Base-by-base conservation (phyloP, 1,284 basidiomycete species). In the Exobasidium cylindrosporum region DNA sequence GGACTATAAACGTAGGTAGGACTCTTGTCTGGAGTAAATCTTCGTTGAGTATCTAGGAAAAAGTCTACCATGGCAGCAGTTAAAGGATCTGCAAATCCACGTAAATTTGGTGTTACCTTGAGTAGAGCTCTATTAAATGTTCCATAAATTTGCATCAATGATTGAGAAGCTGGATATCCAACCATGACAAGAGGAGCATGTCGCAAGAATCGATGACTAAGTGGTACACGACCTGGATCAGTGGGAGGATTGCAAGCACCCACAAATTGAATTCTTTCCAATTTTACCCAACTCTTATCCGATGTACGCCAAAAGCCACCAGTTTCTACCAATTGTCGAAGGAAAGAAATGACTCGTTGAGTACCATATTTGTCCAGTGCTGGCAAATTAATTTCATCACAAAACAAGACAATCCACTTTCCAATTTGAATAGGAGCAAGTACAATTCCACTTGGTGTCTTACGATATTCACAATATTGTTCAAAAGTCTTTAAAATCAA, bases 111-210 rank as follows among this genome's bases (percentile, higher is more conserved):
- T 5, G 96, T 85, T 61, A 97, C 92, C 82, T 98, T 99, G 78
- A 99, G 88, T 32, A 95, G 84, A 14, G 93, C 96, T 58, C 96
- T 88, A 77, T 92, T 94, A 83, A 98, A 98, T n/a, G 95, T 98
- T 21, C 93, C 92, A 81, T 98, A 99, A 72, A 99, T 98, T 80
- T 98, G 97, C 76, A 94, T 96, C 78, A 99, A 85, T 7, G 96
- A 98, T 13, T 94, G 84, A 81, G 96, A 92, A 62, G 95, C 96
- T 7, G 96, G 96, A 81, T 99, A 98, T 80, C 98, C 96, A 60
- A 99, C 96, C 95, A 98, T 97, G 78, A 99, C 87, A n/a, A 99
- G 84, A 0, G 96, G 96, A 0, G 95, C 94, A 81, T 99, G 97
- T 7, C 96, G 89, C 64, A 98, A 85, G 87, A 98, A 98, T 66